Percentiles rank a stretch among this genome's conserved stretches.
Evolutionary conservation across 1,139 yeast genomes (phyloP).

Genomic region (Taphrina deformans): DNA sequence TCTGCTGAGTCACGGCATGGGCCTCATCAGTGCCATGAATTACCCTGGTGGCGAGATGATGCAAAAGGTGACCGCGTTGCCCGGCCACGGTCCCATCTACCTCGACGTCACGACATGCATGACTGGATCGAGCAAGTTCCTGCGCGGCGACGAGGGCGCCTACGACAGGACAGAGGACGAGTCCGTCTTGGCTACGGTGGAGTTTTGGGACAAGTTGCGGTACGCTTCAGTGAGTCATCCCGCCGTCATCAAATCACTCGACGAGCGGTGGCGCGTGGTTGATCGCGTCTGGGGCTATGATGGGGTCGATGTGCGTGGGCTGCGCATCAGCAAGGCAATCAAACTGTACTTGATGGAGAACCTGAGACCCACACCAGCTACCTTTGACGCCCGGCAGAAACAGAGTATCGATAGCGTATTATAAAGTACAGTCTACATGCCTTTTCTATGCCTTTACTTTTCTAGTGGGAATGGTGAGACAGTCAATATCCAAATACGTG

Average conservation of each 20-base stretch:
- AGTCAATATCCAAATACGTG: slow-evolving; percentile 46
- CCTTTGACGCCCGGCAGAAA: not conserved
- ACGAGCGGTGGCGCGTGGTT: not conserved
- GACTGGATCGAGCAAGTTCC: slow-evolving; percentile 81
- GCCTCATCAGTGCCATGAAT: slow-evolving; percentile 66
- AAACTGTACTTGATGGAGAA: slow-evolving; percentile 7
- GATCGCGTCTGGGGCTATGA: not conserved
- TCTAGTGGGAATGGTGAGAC: slow-evolving; percentile 45
- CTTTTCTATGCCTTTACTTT: not conserved
- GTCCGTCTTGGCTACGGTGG: not conserved
- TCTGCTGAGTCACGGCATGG: slow-evolving; percentile 54
- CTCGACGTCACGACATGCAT: slow-evolving; percentile 80
- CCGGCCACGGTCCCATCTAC: slow-evolving; percentile 52
- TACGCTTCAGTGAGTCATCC: slow-evolving; percentile 13
- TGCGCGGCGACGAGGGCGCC: slow-evolving; percentile 54
- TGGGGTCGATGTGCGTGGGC: not conserved
- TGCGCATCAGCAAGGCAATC: not conserved
- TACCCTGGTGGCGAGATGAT: slow-evolving; percentile 90
- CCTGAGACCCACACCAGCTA: not conserved
- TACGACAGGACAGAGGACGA: slow-evolving; percentile 50
- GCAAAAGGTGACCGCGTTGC: slow-evolving; percentile 51
- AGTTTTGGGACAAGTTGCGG: slow-evolving; percentile 12
- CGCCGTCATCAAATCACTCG: not conserved
- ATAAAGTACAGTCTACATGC: not conserved
- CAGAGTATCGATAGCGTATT: not conserved